Conservation (phyloP, 1,139 yeast genomes). For the Hansenula anomala region DNA sequence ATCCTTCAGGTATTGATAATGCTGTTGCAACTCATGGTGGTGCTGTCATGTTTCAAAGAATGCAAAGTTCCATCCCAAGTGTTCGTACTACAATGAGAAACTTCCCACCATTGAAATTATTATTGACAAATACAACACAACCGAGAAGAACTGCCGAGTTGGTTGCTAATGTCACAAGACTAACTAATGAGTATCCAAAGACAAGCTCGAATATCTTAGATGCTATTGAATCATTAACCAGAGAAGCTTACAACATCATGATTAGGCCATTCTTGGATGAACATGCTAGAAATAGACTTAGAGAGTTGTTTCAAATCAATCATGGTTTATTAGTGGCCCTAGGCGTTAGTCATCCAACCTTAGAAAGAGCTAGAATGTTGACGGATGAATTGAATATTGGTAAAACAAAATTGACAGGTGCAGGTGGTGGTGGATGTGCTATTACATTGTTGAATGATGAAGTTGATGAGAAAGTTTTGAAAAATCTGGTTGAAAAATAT, state of each 20-base stretch:
- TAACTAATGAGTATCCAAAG: conserved; percentile 48
- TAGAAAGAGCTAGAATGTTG: conserved; percentile 65
- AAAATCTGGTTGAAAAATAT: conserved; percentile 27
- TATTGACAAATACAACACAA: conserved; percentile 79
- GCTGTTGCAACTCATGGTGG: conserved; percentile 97
- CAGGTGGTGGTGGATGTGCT: conserved; percentile 99
- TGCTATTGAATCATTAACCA: conserved; percentile 64
- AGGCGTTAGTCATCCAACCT: conserved; percentile 89
- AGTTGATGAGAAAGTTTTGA: conserved; percentile 33
- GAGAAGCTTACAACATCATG: conserved; percentile 64
- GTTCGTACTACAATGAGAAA: conserved; percentile 62
- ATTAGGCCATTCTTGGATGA: conserved; percentile 44
- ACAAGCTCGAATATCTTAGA: conserved; percentile 58
- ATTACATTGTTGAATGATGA: conserved; percentile 69
- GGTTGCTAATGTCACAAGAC: conserved; percentile 69
- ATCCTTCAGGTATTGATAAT: conserved; percentile 95
- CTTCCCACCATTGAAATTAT: conserved; percentile 69
- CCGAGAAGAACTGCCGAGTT: conserved; percentile 85
- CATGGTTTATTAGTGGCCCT: conserved; percentile 84
- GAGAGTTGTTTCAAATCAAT: conserved; percentile 72
- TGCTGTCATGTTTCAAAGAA: conserved; percentile 83
- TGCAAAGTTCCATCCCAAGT: conserved; percentile 49
- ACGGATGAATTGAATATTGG: conserved; percentile 67
- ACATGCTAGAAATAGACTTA: conserved; percentile 41
- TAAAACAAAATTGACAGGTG: conserved; percentile 92